These are phyloP conservation scores for Sclerotinia minor DNA, from an alignment of 2,329 filamentous ascomycete species.

Conservation along the genomic window DNA sequence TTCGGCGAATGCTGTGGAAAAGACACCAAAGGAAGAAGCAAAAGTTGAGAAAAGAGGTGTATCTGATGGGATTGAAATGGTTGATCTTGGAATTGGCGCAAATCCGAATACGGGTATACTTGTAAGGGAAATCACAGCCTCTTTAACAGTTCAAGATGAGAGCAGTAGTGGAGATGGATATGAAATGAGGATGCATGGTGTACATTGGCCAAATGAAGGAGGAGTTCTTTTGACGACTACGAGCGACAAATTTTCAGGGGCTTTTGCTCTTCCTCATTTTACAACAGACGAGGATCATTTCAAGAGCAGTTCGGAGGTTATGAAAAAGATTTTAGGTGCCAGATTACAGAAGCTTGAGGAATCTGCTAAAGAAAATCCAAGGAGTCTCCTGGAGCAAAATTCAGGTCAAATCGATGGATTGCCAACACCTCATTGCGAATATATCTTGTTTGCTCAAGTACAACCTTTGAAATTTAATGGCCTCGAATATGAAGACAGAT, in stretches of 20 bases:
- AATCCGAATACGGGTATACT: constrained; percentile 41
- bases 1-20: background rate
- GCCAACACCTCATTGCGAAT: constrained; percentile 79
- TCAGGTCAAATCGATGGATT: constrained; percentile 61
- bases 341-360: constrained; percentile 66
- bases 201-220: constrained; percentile 83
- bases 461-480: constrained; percentile 43
- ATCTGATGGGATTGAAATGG: constrained; percentile 16
- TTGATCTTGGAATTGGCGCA: constrained; percentile 8
- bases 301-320: constrained; percentile 58
- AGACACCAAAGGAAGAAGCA: background rate
- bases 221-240: constrained; percentile 81
- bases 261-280: constrained; percentile 86
- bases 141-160: constrained; percentile 71
- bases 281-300: constrained; percentile 59
- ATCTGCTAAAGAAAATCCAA: constrained; percentile 55
- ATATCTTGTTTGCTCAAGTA: constrained; percentile 81
- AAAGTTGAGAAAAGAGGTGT: background rate
- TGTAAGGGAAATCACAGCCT: constrained; percentile 68
- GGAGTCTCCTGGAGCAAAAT: constrained; percentile 76
- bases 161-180: constrained; percentile 70
- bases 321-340: constrained; percentile 71
- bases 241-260: constrained; percentile 90
- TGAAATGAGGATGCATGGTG: constrained; percentile 77
- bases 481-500: constrained; percentile 38